These are phyloP conservation scores for Didymella pinodella DNA, from an alignment of 2,329 filamentous ascomycete species.

Conservation along the genomic window DNA sequence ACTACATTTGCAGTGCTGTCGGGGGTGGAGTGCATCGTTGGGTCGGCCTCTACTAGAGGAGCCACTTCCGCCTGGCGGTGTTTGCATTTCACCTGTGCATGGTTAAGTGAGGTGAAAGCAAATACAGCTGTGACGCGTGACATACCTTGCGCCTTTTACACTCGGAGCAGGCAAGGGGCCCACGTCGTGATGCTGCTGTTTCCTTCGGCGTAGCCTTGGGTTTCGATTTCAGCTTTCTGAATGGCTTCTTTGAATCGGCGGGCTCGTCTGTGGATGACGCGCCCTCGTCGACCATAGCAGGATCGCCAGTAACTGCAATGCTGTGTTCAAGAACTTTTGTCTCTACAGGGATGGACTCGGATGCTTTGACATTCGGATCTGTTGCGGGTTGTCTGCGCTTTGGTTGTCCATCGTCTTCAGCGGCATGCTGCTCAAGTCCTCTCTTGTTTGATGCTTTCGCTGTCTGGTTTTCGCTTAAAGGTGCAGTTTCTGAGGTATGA, in stretches of 20 bases:
- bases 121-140: not conserved
- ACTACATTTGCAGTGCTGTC: not conserved
- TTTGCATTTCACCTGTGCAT: conserved; percentile 12
- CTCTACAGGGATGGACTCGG: not conserved
- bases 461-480: not conserved
- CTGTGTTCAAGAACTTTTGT: not conserved
- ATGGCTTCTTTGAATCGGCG: not conserved
- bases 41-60: not conserved
- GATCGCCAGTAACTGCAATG: not conserved
- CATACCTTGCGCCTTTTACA: conserved; percentile 15
- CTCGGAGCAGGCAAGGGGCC: conserved; percentile 6
- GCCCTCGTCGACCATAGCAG: not conserved
- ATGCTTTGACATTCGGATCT: not conserved
- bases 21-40: not conserved
- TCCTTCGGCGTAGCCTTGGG: not conserved
- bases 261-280: not conserved
- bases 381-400: not conserved
- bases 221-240: not conserved
- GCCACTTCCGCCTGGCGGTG: not conserved
- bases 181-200: not conserved
- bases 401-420: not conserved
- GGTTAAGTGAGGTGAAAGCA: not conserved
- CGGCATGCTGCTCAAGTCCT: conserved; percentile 1
- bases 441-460: conserved; percentile 4
- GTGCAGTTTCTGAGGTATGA: not conserved